These are phyloP conservation scores for Nothopassalora personata DNA, from an alignment of 2,329 filamentous ascomycete genomes.

Conservation along the genomic window DNA sequence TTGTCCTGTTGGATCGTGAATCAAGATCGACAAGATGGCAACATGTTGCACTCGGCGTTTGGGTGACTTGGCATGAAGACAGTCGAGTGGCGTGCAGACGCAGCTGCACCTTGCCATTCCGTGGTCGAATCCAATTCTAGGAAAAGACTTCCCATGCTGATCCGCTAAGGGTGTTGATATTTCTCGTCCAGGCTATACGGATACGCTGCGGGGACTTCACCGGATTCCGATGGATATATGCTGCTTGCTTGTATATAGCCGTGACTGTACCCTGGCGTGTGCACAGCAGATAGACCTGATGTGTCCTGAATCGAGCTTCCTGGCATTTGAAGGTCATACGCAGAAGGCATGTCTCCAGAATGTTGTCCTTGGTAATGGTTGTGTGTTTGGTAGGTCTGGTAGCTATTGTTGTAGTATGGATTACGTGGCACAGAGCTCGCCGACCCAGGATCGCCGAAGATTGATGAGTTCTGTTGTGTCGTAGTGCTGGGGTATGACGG, in stretches of 20 bases:
- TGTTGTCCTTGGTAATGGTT: constrained; percentile 9
- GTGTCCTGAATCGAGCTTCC: constrained; percentile 9
- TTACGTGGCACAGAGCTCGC: constrained; percentile 14
- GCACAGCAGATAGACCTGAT: constrained; percentile 5
- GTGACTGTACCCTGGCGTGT: constrained; percentile 11
- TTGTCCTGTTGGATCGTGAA: no score
- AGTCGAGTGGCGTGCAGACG: no score
- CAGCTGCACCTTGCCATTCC: no score
- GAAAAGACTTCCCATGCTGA: neutral
- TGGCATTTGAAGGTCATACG: constrained; percentile 13
- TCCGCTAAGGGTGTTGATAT: neutral
- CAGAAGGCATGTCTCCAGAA: neutral
- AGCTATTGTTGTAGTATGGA: constrained; percentile 11
- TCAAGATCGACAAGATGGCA: no score
- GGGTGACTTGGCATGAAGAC: no score
- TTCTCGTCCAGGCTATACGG: constrained; percentile 4
- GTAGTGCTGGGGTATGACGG: constrained; percentile 11
- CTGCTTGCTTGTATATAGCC: constrained; percentile 1
- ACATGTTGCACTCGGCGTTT: no score
- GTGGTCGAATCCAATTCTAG: no score
- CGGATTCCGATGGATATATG: constrained; percentile 4
- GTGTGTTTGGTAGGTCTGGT: constrained; percentile 8
- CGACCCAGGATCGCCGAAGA: constrained; percentile 18
- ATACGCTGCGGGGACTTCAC: constrained; percentile 2
- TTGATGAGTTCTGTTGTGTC: constrained; percentile 8